A percentile compares a stretch with the other conserved stretches of the same genome.
Evolutionary conservation across 495 filamentous ascomycete genomes (phyloP).

Genomic region (Choiromyces venosus): DNA sequence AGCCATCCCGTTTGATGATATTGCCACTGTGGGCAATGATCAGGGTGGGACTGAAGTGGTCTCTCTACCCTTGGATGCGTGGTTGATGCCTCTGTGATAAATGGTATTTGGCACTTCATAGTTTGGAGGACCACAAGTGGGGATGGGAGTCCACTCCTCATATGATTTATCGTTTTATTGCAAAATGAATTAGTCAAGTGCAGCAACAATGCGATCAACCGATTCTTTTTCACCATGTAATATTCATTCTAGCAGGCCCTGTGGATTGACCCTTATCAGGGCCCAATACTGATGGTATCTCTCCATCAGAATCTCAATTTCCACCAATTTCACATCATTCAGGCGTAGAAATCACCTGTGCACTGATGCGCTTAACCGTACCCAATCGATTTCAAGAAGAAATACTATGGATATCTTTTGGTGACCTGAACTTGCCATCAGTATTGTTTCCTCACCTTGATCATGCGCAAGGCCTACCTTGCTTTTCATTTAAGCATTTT

Average conservation of each 20-base stretch:
- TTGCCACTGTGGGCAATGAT: no score
- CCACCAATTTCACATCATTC: background rate
- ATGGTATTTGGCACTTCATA: no score
- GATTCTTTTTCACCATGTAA: background rate
- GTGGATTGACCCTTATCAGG: background rate
- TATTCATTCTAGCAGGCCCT: background rate
- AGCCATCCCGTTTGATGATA: no score
- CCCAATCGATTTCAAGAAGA: constrained; percentile 1
- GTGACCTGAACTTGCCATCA: background rate
- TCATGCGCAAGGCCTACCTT: background rate
- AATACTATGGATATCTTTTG: background rate
- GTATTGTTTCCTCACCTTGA: background rate
- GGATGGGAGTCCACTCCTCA: no score
- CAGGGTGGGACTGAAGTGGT: no score
- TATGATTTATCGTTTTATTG: no score
- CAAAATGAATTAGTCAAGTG: background rate
- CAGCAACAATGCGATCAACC: background rate
- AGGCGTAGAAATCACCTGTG: background rate
- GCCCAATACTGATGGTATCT: background rate
- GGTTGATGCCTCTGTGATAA: no score
- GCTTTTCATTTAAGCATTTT: background rate
- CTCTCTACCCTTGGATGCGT: no score
- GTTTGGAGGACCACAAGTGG: no score
- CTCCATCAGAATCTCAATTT: background rate
- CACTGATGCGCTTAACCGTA: background rate